These are phyloP conservation scores for Cyclocybe cylindracea DNA, from an alignment of 768 basidiomycete genomes.

Conservation along the genomic window DNA sequence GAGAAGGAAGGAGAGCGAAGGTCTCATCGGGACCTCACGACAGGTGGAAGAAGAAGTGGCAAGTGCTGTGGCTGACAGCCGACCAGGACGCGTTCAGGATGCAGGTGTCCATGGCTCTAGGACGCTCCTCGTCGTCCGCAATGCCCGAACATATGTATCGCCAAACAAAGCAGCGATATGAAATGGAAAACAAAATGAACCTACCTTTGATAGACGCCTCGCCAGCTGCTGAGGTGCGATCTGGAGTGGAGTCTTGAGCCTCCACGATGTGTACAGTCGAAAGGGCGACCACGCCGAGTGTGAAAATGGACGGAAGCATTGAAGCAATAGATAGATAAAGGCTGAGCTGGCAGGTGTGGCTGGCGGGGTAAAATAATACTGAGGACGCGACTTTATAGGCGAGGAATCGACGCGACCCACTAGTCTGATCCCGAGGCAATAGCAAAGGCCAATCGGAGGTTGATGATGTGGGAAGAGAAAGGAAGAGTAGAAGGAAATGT, in stretches of 20 bases:
- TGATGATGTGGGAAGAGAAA: too few relatives aligned
- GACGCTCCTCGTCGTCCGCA: too few relatives aligned
- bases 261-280: slow-evolving; percentile 4
- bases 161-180: background rate
- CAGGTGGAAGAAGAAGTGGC: background rate
- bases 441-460: too few relatives aligned
- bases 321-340: background rate
- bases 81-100: too few relatives aligned
- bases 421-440: too few relatives aligned
- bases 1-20: background rate
- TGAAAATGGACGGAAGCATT: slow-evolving; percentile 8
- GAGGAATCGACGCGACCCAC: too few relatives aligned
- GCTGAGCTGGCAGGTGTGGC: too few relatives aligned
- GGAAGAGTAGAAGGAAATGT: too few relatives aligned
- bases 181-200: slow-evolving; percentile 3
- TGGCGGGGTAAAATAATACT: too few relatives aligned
- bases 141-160: background rate
- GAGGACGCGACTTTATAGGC: too few relatives aligned
- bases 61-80: too few relatives aligned
- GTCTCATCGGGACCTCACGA: background rate
- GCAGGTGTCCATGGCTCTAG: too few relatives aligned
- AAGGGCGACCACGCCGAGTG: slow-evolving; percentile 15
- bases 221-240: slow-evolving; percentile 33
- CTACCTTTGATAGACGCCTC: slow-evolving; percentile 39
- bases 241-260: slow-evolving; percentile 14